Evolutionary conservation across 768 basidiomycete genomes (phyloP).

Genomic region (Pleurotus tuber-regium): DNA sequence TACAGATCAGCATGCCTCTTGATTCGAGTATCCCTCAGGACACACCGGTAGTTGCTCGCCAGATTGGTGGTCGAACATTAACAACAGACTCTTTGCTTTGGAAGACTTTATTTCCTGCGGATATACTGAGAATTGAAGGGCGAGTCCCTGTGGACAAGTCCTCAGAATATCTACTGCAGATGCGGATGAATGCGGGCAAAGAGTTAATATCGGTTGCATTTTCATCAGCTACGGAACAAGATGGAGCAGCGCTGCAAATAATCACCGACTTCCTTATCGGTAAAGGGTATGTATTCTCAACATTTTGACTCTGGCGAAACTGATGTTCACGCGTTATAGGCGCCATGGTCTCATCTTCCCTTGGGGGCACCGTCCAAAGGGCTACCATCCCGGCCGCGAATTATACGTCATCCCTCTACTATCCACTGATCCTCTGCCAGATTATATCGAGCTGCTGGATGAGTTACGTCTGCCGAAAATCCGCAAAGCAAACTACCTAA

Average conservation of each 20-base stretch:
- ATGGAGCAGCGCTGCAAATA: conserved; percentile 53
- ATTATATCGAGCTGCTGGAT: conserved; percentile 83
- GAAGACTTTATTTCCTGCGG: conserved; percentile 73
- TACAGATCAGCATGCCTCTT: conserved; percentile 75
- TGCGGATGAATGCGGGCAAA: conserved; percentile 70
- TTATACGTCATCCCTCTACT: conserved; percentile 81
- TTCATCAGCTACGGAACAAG: conserved; percentile 44
- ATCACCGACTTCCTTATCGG: conserved; percentile 65
- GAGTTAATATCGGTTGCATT: conserved; percentile 81
- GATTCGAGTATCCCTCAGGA: conserved; percentile 70
- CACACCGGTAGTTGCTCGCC: conserved; percentile 66
- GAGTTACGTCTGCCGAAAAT: conserved; percentile 64
- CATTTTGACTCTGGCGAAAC: conserved; percentile 4
- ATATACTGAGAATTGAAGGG: conserved; percentile 74
- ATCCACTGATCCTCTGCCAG: conserved; percentile 67
- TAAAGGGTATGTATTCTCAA: conserved; percentile 58
- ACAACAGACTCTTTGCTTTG: conserved; percentile 60
- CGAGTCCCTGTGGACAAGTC: conserved; percentile 79
- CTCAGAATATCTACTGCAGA: conserved; percentile 74
- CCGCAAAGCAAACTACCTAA: conserved; percentile 62
- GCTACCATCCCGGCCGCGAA: conserved; percentile 77
- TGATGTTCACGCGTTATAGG: conserved; percentile 40
- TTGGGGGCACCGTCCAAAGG: conserved; percentile 75
- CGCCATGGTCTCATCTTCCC: conserved; percentile 87
- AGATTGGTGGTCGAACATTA: conserved; percentile 73